A percentile compares a stretch with the other conserved stretches of the same genome.
phyloP scores from a whole-genome alignment of 371 early-diverging fungal species.

The Mucor plumbeus region DNA sequence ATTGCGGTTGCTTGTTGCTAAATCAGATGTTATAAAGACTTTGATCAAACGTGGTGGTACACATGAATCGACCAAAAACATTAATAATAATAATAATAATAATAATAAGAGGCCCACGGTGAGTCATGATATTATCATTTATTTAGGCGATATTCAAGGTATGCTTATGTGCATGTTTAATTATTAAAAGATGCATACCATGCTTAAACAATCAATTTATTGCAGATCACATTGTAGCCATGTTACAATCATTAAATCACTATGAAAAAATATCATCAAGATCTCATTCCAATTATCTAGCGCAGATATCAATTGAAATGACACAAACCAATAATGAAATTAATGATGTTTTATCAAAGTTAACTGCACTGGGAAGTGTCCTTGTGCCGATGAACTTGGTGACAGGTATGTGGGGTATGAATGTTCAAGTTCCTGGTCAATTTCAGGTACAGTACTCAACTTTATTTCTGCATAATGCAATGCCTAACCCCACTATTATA shows the following conservation, averaged over 20 bases:
- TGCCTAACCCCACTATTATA: background rate
- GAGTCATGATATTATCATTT: conserved; percentile 69
- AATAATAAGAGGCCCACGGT: conserved; percentile 23
- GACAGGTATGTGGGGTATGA: conserved; percentile 94
- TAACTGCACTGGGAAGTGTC: conserved; percentile 92
- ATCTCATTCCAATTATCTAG: conserved; percentile 94
- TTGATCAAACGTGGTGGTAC: conserved; percentile 71
- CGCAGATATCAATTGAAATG: conserved; percentile 94
- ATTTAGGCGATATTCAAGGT: conserved; percentile 91
- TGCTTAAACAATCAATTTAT: no score
- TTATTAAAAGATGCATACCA: no score
- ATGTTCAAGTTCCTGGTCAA: conserved; percentile 79
- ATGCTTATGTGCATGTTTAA: background rate
- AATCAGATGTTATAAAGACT: conserved; percentile 80
- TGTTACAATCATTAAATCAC: conserved; percentile 87
- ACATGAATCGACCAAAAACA: conserved; percentile 24
- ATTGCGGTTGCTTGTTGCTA: conserved; percentile 71
- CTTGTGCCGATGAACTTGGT: conserved; percentile 93
- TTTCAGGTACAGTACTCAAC: conserved; percentile 31
- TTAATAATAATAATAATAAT: background rate
- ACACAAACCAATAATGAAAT: conserved; percentile 91
- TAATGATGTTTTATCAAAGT: conserved; percentile 84
- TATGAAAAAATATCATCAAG: conserved; percentile 90
- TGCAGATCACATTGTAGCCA: conserved; percentile 89
- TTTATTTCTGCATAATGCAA: background rate